Percentiles rank a stretch among this genome's conserved stretches.
These are phyloP conservation scores for Botryotinia convoluta DNA, from an alignment of 2,329 filamentous ascomycete species.

Conservation along the genomic window DNA sequence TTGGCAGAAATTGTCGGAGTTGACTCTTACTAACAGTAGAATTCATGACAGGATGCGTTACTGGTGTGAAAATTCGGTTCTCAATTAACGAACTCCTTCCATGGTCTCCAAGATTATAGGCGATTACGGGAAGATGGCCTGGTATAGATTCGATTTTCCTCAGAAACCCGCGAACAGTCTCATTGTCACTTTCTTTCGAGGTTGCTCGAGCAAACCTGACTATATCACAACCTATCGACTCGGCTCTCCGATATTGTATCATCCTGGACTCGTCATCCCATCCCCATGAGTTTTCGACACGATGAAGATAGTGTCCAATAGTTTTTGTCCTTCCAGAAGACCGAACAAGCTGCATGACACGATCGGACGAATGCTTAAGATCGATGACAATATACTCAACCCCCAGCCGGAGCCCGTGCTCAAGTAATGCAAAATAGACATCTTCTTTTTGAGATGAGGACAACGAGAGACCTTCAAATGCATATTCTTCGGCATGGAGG, in stretches of 20 bases:
- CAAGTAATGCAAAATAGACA: conserved; percentile 56
- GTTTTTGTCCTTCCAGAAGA: conserved; percentile 52
- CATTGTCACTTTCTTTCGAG: conserved; percentile 50
- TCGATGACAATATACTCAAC: conserved; percentile 66
- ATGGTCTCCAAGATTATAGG: conserved; percentile 54
- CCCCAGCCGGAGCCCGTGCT: conserved; percentile 62
- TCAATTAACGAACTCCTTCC: conserved; percentile 55
- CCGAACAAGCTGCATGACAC: conserved; percentile 46
- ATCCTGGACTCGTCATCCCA: conserved; percentile 52
- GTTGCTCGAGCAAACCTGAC: conserved; percentile 55
- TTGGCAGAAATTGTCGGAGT: conserved; percentile 41
- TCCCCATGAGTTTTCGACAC: conserved; percentile 36
- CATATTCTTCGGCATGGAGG: conserved; percentile 53
- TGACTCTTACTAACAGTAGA: conserved; percentile 47
- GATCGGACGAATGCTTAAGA: conserved; percentile 50
- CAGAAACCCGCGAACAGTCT: conserved; percentile 36
- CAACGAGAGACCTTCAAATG: conserved; percentile 31
- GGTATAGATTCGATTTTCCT: conserved; percentile 32
- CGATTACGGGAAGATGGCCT: conserved; percentile 43
- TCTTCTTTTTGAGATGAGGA: conserved; percentile 32
- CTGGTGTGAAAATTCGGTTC: conserved; percentile 56
- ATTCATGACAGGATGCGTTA: conserved; percentile 54
- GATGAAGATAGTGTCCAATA: conserved; percentile 49
- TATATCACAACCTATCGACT: conserved; percentile 52
- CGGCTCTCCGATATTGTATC: conserved; percentile 50